Evolutionary conservation across 2,329 filamentous ascomycete genomes (phyloP).

Genomic region (Hypoxylon sp.): DNA sequence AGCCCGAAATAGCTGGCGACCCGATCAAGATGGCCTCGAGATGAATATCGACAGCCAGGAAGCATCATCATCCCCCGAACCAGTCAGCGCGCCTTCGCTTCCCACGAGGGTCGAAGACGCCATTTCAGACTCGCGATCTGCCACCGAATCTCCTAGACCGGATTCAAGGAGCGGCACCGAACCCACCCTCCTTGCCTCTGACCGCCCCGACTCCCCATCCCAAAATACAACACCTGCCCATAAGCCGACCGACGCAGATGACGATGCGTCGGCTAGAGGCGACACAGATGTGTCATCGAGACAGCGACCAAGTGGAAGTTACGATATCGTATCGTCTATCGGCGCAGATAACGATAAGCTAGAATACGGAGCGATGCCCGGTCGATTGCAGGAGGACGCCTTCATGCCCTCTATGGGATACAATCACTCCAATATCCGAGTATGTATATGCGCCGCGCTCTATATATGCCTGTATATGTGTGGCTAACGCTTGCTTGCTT

Average conservation of each 20-base stretch:
- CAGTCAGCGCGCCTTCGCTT: slow-evolving; percentile 44
- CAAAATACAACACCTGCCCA: slow-evolving; percentile 34
- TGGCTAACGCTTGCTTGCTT: slow-evolving; percentile 17
- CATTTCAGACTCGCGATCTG: slow-evolving; percentile 46
- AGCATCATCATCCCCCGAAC: slow-evolving; percentile 46
- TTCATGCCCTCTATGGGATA: slow-evolving; percentile 63
- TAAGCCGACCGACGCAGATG: slow-evolving; percentile 48
- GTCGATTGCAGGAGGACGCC: slow-evolving; percentile 42
- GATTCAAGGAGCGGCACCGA: slow-evolving; percentile 47
- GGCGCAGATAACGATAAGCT: slow-evolving; percentile 46
- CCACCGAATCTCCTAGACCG: slow-evolving; percentile 50
- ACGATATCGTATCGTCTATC: slow-evolving; percentile 39
- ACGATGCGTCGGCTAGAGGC: slow-evolving; percentile 35
- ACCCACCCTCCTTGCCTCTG: slow-evolving; percentile 37
- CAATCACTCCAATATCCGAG: slow-evolving; percentile 69
- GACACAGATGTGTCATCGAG: slow-evolving; percentile 32
- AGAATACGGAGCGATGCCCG: slow-evolving; percentile 40
- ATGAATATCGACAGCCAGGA: slow-evolving; percentile 51
- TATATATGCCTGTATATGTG: background rate
- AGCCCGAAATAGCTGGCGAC: slow-evolving; percentile 48
- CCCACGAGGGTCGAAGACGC: slow-evolving; percentile 37
- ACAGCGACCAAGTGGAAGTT: slow-evolving; percentile 25
- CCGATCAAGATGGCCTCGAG: slow-evolving; percentile 49
- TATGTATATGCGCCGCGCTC: slow-evolving; percentile 56
- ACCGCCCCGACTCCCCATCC: slow-evolving; percentile 42